phyloP scores from a whole-genome alignment of 768 basidiomycete species.

The Myochromella boudieri region DNA sequence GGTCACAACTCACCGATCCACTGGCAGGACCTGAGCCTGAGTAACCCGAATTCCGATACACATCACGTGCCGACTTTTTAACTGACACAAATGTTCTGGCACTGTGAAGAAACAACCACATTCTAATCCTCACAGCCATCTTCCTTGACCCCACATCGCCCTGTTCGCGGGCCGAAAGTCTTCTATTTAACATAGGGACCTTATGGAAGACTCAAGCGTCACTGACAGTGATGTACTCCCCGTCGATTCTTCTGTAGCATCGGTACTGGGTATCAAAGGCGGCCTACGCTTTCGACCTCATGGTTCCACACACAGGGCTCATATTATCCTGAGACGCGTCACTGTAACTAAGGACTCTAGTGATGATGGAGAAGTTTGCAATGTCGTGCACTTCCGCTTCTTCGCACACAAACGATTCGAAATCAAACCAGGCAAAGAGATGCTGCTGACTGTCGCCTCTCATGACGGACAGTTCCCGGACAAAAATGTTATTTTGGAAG shows the following conservation, averaged over 20 bases:
- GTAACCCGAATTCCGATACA: neutral
- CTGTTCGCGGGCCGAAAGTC: slow-evolving; percentile 8
- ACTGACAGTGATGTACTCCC: slow-evolving; percentile 30
- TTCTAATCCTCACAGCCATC: slow-evolving; percentile 11
- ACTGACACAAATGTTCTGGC: slow-evolving; percentile 2
- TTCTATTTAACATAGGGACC: slow-evolving; percentile 9
- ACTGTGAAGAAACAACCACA: slow-evolving; percentile 1
- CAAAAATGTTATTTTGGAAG: slow-evolving; percentile 58
- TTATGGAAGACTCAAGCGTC: slow-evolving; percentile 39
- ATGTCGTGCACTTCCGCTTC: slow-evolving; percentile 56
- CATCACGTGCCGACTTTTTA: slow-evolving; percentile 18
- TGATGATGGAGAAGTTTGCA: slow-evolving; percentile 37
- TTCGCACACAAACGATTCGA: slow-evolving; percentile 71
- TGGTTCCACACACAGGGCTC: slow-evolving; percentile 65
- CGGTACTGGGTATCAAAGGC: slow-evolving; percentile 63
- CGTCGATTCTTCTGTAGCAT: slow-evolving; percentile 38
- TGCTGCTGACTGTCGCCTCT: slow-evolving; percentile 57
- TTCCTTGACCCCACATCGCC: slow-evolving; percentile 7
- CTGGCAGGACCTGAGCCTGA: too few species aligned
- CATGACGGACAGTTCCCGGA: slow-evolving; percentile 56
- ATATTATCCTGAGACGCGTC: slow-evolving; percentile 66
- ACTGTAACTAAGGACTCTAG: slow-evolving; percentile 43
- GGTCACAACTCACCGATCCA: too few species aligned
- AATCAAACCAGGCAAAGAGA: slow-evolving; percentile 70
- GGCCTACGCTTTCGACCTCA: slow-evolving; percentile 65